Base-by-base conservation (phyloP, 768 basidiomycete genomes). In the Rhizopogon sp. region DNA sequence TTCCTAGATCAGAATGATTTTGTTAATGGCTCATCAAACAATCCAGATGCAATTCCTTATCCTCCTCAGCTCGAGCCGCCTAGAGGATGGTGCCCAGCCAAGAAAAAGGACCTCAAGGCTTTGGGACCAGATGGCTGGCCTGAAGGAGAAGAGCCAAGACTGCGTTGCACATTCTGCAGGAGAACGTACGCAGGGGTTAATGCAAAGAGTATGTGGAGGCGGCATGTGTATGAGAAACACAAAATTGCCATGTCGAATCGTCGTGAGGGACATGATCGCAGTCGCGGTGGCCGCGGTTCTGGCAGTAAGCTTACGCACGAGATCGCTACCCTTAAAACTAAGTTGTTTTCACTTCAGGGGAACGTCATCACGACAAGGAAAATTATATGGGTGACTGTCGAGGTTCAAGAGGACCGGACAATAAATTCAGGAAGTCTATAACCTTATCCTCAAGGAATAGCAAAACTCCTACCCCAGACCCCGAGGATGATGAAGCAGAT, bases 191-290 rank as follows among this genome's bases (percentile, higher is more conserved):
- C 89, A 3, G 90, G 90, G 10, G 87, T 90, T 33, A 93, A 93
- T 65, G 90, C 90, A 6, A 91, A 92, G 71, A 91, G 89, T 64
- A 93, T 93, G 90, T 93, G 90, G 90, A 74, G 90, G 56, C 78
- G 90, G 45, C 90, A 93, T 67, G 90, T 93, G 31, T 90, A 87
- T 58, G 90, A 93, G 71, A 91, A 92, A 65, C 90, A 93, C 68
- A 91, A 90, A 70, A 88, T 93, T 63, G 88, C 90, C 39, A 92
- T 93, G 90, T 79, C 88, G 39, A 93, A 93, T 62, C 79, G 90
- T 33, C 83, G 90, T 52, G 90, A 90, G 59, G 83, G 77, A 49
- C 74, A 74, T 47, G 86, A 88, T 47, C 78, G 81, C 46, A 79
- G 78, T 56, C 79, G 88, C 35, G 68, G 62, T 50, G 81, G 84